A percentile compares a stretch with the other conserved stretches of the same genome.
Conservation (phyloP, 2,329 filamentous ascomycete genomes). For the Aspergillus sergii region DNA sequence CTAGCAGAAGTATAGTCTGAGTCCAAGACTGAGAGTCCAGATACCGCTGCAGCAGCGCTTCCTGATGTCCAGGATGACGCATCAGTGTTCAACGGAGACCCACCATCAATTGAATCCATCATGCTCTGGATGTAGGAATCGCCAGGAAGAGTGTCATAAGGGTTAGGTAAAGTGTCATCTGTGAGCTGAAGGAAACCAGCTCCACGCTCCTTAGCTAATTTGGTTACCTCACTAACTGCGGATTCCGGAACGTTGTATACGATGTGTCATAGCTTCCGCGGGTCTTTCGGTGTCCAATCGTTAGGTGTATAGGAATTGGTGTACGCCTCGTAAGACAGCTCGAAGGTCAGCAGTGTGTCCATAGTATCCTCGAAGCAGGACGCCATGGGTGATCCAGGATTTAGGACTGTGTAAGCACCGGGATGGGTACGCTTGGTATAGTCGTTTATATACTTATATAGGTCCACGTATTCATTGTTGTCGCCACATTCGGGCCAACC, state of each 20-base stretch:
- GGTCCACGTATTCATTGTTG: constrained; percentile 29
- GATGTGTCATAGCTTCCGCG: constrained; percentile 38
- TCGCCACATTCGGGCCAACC: constrained; percentile 31
- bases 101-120: constrained; percentile 15
- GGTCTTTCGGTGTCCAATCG: constrained; percentile 31
- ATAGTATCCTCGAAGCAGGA: constrained; percentile 34
- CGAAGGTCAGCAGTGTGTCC: constrained; percentile 37
- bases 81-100: constrained; percentile 10
- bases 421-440: constrained; percentile 22
- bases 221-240: constrained; percentile 9
- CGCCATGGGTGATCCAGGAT: constrained; percentile 23
- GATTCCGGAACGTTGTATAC: constrained; percentile 30
- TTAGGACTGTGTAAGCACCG: constrained; percentile 19
- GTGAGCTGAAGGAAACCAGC: constrained; percentile 21
- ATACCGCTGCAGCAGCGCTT: constrained; percentile 7
- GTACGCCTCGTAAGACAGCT: constrained; percentile 30
- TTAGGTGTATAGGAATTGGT: constrained; percentile 23
- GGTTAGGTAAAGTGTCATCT: constrained; percentile 18
- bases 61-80: constrained; percentile 6
- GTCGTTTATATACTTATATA: constrained; percentile 28
- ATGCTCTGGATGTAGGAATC: constrained; percentile 23
- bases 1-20: constrained; percentile 21
- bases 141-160: constrained; percentile 21
- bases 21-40: constrained; percentile 10
- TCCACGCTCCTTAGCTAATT: constrained; percentile 11